Evolutionary conservation across 2,329 filamentous ascomycete species (phyloP).

Genomic region (Arthroderma uncinatum): DNA sequence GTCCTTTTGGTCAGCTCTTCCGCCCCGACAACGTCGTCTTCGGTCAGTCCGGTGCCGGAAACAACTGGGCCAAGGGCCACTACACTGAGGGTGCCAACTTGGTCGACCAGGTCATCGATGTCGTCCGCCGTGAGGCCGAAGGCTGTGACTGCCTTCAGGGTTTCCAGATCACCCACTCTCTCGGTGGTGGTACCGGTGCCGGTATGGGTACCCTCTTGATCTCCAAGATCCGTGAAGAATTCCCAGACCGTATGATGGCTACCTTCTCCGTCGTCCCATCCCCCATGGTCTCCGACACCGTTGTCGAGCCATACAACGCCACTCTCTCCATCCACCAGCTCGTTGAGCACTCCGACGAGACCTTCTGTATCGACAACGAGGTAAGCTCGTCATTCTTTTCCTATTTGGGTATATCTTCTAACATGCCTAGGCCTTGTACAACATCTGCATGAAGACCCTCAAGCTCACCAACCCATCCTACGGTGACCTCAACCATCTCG

Average conservation of each 20-base stretch:
- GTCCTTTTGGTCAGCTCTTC: conserved; percentile 87
- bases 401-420: not conserved
- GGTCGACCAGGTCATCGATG: conserved; percentile 87
- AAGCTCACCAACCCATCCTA: conserved; percentile 99
- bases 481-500: conserved; percentile 97
- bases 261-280: conserved; percentile 95
- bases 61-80: conserved; percentile 98
- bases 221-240: conserved; percentile 97
- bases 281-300: conserved; percentile 98
- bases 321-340: conserved; percentile 98
- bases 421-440: conserved; percentile 65
- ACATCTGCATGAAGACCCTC: conserved; percentile 99
- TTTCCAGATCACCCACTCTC: conserved; percentile 97
- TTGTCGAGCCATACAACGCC: conserved; percentile 99
- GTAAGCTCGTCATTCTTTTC: conserved; percentile 29
- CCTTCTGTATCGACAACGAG: conserved; percentile 99
- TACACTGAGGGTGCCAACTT: conserved; percentile 96
- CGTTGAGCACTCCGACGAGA: conserved; percentile 99
- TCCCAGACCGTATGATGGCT: conserved; percentile 97
- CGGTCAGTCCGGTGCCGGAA: conserved; percentile 90
- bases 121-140: conserved; percentile 90
- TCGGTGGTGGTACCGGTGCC: conserved; percentile 87
- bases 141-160: conserved; percentile 94
- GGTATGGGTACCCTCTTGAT: conserved; percentile 96
- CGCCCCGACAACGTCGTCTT: conserved; percentile 97